Conservation (phyloP, 176 grass and related monocot genomes). For the Puccinellia tenuiflora region DNA sequence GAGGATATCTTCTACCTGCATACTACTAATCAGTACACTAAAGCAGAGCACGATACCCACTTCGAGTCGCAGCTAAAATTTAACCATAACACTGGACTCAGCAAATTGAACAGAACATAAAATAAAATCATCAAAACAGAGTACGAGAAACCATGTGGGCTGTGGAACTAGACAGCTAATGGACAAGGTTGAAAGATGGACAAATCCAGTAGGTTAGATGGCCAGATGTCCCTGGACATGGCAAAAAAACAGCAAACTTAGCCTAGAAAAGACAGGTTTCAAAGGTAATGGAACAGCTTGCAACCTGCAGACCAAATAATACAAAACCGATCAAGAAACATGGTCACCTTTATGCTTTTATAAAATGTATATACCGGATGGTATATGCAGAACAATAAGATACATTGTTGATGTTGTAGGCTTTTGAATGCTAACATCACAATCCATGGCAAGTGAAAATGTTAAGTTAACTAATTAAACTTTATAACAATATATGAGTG, state of each 20-base stretch:
- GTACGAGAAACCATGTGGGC: background rate
- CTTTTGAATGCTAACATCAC: background rate
- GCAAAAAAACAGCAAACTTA: background rate
- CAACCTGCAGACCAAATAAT: background rate
- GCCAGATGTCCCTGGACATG: background rate
- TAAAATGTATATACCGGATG: background rate
- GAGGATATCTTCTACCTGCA: background rate
- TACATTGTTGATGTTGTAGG: too few relatives aligned
- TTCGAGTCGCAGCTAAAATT: background rate
- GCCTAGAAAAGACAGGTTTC: background rate
- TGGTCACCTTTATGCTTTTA: background rate
- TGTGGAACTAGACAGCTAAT: background rate
- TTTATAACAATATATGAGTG: background rate
- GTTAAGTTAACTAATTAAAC: background rate
- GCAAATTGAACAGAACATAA: constrained; percentile 4
- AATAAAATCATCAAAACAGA: background rate
- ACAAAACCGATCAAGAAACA: background rate
- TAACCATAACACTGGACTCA: background rate
- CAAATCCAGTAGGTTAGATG: background rate
- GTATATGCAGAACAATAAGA: background rate
- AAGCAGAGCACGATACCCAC: background rate
- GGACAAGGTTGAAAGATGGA: background rate
- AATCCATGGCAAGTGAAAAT: background rate
- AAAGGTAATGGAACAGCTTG: background rate
- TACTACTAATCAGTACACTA: background rate